Evolutionary conservation across 2,329 filamentous ascomycete genomes (phyloP).

Genomic region (Cladophialophora carrionii): DNA sequence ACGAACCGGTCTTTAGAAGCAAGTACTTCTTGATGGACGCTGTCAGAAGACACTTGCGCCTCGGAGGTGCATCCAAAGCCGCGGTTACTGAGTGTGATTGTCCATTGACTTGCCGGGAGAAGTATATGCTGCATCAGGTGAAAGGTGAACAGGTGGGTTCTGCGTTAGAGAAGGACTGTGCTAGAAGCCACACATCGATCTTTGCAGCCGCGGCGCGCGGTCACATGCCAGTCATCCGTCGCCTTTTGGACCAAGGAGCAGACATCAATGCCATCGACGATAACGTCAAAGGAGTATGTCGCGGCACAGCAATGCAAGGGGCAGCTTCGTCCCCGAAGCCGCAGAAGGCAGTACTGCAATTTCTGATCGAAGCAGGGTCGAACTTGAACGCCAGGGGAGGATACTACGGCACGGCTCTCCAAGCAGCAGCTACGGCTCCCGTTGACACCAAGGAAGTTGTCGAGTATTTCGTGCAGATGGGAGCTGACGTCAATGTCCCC

Average conservation of each 20-base stretch:
- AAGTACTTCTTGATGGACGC: conserved; percentile 2
- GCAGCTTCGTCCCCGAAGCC: neutral
- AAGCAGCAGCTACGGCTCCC: neutral
- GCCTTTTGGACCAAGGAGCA: neutral
- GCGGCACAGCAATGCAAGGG: neutral
- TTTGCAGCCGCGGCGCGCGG: neutral
- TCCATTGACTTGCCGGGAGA: neutral
- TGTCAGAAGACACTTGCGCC: conserved; percentile 2
- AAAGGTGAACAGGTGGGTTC: neutral
- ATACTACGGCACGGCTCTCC: neutral
- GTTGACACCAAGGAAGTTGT: neutral
- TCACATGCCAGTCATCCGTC: neutral
- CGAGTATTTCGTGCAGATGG: neutral
- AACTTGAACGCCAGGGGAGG: neutral
- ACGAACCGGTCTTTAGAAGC: neutral
- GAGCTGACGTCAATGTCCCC: neutral
- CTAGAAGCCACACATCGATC: too few species aligned
- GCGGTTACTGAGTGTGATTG: neutral
- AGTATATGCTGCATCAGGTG: neutral
- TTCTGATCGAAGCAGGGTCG: neutral
- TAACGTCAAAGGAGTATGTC: neutral
- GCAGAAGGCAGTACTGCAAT: neutral
- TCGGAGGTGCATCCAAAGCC: neutral
- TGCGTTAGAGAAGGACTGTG: neutral
- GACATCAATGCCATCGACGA: neutral